Evolutionary conservation across 2,329 filamentous ascomycete genomes (phyloP).

Genomic region (Exophiala phaeomuriformis): DNA sequence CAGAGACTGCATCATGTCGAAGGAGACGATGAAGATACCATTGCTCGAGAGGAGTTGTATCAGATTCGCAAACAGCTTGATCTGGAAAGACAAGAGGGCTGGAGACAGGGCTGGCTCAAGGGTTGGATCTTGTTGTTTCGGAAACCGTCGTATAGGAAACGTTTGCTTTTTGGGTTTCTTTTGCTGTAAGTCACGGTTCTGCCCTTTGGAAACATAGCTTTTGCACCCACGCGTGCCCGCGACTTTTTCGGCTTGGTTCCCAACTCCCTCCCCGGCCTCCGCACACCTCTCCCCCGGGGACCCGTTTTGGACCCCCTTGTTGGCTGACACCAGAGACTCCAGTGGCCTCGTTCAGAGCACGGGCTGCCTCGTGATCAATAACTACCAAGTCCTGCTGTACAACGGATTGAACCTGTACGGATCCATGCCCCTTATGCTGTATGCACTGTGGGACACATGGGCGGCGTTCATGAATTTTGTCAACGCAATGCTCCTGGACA

Average conservation of each 20-base stretch:
- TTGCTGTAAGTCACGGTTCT: conserved; percentile 29
- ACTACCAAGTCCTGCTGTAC: conserved; percentile 42
- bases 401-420: conserved; percentile 36
- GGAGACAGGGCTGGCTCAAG: conserved; percentile 15
- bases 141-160: conserved; percentile 19
- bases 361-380: conserved; percentile 35
- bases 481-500: conserved; percentile 14
- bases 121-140: conserved; percentile 17
- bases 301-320: no score
- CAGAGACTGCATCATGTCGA: conserved; percentile 38
- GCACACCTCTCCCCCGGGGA: no score
- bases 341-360: no score
- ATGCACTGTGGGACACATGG: conserved; percentile 34
- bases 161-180: conserved; percentile 17
- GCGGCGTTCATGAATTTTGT: conserved; percentile 15
- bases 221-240: no score
- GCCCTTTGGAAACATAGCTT: no score
- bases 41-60: conserved; percentile 37
- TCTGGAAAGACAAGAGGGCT: conserved; percentile 15
- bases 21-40: conserved; percentile 34
- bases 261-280: no score
- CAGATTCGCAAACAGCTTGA: conserved; percentile 26
- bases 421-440: conserved; percentile 39
- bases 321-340: no score
- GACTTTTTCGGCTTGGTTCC: no score